Evolutionary conservation across 2,329 filamentous ascomycete genomes (phyloP).

Genomic region (Clarireedia paspali): DNA sequence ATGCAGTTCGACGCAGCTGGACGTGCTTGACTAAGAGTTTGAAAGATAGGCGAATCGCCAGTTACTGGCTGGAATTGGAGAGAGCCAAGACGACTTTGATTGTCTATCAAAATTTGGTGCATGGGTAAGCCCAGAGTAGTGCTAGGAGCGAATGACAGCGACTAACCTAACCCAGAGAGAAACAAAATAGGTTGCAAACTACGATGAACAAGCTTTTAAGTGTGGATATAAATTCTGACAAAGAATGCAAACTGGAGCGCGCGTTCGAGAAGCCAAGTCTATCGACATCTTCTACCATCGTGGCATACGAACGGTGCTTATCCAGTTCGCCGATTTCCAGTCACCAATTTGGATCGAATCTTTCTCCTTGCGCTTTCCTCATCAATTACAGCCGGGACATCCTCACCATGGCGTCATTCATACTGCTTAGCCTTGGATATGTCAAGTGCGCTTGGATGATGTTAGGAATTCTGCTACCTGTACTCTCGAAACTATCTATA

Average conservation of each 20-base stretch:
- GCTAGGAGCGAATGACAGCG: background rate
- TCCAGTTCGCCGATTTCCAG: background rate
- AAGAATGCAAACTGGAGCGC: background rate
- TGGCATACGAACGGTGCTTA: background rate
- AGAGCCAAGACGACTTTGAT: conserved; percentile 3
- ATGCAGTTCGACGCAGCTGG: conserved; percentile 3
- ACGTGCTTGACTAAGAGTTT: conserved; percentile 1
- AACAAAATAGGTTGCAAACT: background rate
- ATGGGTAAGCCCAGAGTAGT: background rate
- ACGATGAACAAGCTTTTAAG: background rate
- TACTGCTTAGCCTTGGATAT: background rate
- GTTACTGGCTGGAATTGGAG: conserved; percentile 1
- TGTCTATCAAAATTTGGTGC: background rate
- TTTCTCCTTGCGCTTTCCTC: background rate
- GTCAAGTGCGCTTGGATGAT: background rate
- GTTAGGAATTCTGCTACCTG: background rate
- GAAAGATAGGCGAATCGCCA: background rate
- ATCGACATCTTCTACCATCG: background rate
- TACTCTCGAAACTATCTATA: background rate
- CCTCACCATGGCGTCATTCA: background rate
- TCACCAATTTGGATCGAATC: no score
- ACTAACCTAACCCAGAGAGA: background rate
- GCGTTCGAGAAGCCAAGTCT: background rate
- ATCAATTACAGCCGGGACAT: background rate
- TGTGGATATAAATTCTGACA: background rate